Percentiles rank a stretch among this genome's conserved stretches.
Evolutionary conservation across 2,329 filamentous ascomycete species (phyloP).

Genomic region (Scytalidium lignicola): DNA sequence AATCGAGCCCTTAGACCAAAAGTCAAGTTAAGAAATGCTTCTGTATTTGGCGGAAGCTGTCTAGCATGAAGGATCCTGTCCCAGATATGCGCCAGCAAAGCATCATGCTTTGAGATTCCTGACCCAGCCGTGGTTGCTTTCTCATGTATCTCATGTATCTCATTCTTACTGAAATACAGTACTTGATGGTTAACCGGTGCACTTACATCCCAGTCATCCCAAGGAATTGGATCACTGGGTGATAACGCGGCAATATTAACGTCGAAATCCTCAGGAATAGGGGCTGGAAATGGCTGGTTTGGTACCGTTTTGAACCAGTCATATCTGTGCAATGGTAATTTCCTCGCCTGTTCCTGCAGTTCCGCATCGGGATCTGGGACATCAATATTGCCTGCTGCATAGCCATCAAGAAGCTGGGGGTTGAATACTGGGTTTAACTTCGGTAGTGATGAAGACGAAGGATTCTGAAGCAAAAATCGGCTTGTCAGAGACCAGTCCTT

Average conservation of each 20-base stretch:
- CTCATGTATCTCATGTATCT: constrained; percentile 31
- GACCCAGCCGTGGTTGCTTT: constrained; percentile 8
- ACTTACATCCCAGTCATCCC: constrained; percentile 36
- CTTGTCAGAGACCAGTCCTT: constrained; percentile 34
- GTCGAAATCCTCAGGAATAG: constrained; percentile 18
- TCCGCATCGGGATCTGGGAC: constrained; percentile 20
- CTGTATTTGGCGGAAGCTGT: constrained; percentile 16
- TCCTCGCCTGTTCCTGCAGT: constrained; percentile 25
- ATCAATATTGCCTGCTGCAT: constrained; percentile 26
- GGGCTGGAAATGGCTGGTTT: constrained; percentile 17
- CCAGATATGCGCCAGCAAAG: constrained; percentile 42
- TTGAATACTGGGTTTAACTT: constrained; percentile 32
- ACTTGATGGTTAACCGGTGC: constrained; percentile 27
- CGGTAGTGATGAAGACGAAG: constrained; percentile 5
- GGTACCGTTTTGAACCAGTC: constrained; percentile 34
- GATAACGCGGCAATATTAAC: constrained; percentile 21
- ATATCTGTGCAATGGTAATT: constrained; percentile 40
- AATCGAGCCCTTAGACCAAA: constrained; percentile 36
- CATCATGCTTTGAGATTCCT: constrained; percentile 37
- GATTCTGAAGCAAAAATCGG: constrained; percentile 11
- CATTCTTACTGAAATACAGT: constrained; percentile 32
- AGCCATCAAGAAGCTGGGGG: constrained; percentile 33
- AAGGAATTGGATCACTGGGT: constrained; percentile 32
- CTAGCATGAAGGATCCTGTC: constrained; percentile 37
- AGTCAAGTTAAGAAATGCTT: constrained; percentile 33